Base-by-base conservation (phyloP, 768 basidiomycete species). In the Lenzites betulinus region DNA sequence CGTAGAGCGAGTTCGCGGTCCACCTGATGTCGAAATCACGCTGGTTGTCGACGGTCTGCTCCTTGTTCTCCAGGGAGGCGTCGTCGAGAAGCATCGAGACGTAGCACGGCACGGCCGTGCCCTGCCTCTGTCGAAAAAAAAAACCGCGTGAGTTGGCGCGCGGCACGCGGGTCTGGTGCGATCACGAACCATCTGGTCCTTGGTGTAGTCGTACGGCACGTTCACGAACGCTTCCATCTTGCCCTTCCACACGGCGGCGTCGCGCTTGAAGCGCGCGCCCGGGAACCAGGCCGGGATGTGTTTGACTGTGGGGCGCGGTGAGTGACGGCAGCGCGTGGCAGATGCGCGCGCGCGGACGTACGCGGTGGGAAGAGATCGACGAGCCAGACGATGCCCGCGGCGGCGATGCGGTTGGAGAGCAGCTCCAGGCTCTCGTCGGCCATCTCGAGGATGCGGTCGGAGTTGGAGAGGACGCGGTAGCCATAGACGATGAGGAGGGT, bases 1-100 rank as follows among this genome's bases (percentile, higher is more conserved):
- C 75, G 69, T 88, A 91, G 87, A 92, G 90, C 30, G 89, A 90
- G 70, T 91, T 90, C n/a, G 90, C 90, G 1, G 87, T 84, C 88
- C 89, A 89, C 59, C 88, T 86, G 47, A 91, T 76, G 64, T 92
- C 89, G 62, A 84, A 85, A 66, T 89, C 86, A 46, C 80, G 81
- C 55, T 72, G 69, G 13, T 46, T 20, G 48, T 72, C 71, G 61
- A 51, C 28, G 59, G 79, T 68, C 7, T 56, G 50, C 43, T 72
- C 73, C 38, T 73, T 60, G 62, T 43, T 62, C 58, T 65, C 54
- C 33, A 39, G 71, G 58, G 62, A 74, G 63, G 48, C 70, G 69
- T 82, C 80, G 47, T 86, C 84, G 15, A 90, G 75, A 20, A 90
- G 74, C 9, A 81, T 85, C 1, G 78, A 78, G 25, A 76, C 76